Conservation (phyloP, 371 early-diverging fungal genomes). For the Funneliformis caledonium region DNA sequence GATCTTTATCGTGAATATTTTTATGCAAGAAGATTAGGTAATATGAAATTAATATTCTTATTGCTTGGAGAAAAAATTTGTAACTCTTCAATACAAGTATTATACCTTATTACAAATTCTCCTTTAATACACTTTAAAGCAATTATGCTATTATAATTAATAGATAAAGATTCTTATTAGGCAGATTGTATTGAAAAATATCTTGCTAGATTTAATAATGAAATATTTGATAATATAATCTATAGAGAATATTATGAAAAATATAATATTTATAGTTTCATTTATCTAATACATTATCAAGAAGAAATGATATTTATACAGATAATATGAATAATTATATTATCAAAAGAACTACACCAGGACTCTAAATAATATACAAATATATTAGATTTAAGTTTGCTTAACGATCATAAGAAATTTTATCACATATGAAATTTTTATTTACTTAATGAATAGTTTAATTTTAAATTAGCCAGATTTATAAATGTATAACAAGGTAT, state of each 20-base stretch:
- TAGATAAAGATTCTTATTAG: background rate
- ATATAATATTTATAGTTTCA: background rate
- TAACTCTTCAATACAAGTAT: background rate
- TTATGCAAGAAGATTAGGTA: background rate
- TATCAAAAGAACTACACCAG: background rate
- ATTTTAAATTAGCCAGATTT: too few relatives aligned
- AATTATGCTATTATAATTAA: background rate
- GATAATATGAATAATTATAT: background rate
- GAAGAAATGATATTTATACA: background rate
- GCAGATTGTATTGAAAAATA: conserved; percentile 18
- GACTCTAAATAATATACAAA: too few relatives aligned
- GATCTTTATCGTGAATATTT: background rate
- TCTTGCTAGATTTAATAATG: background rate
- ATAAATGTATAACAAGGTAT: too few relatives aligned
- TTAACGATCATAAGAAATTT: too few relatives aligned
- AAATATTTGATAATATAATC: background rate
- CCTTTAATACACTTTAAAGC: background rate
- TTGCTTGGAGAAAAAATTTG: background rate
- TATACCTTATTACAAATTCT: background rate
- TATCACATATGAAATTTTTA: too few relatives aligned
- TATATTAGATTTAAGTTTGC: too few relatives aligned
- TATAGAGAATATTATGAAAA: background rate
- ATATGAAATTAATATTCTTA: conserved; percentile 8
- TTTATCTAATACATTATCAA: too few relatives aligned
- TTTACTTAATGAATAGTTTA: too few relatives aligned